A percentile compares a stretch with the other conserved stretches of the same genome.
phyloP scores from a whole-genome alignment of 805 yeast species.

The Tetrapisispora namnaoensis region DNA sequence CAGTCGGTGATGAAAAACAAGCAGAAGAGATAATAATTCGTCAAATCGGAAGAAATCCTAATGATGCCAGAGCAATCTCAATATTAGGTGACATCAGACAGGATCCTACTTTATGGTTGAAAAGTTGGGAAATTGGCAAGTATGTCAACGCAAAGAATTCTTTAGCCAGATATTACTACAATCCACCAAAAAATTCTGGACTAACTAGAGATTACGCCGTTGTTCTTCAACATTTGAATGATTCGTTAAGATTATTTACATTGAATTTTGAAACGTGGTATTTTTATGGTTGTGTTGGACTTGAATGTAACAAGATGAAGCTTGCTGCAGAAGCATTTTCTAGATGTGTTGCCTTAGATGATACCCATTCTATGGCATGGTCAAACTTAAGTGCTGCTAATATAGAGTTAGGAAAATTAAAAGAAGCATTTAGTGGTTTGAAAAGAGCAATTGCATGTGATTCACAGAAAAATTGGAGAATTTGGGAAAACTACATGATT shows the following conservation, averaged over 20 bases:
- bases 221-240: slow-evolving; percentile 62
- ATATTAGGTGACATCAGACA: slow-evolving; percentile 77
- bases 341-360: slow-evolving; percentile 80
- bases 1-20: slow-evolving; percentile 60
- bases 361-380: slow-evolving; percentile 77
- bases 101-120: slow-evolving; percentile 68
- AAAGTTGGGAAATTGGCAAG: slow-evolving; percentile 78
- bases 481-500: slow-evolving; percentile 78
- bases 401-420: slow-evolving; percentile 49
- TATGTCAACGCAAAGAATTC: slow-evolving; percentile 83
- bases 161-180: slow-evolving; percentile 60
- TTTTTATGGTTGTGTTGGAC: slow-evolving; percentile 82
- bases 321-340: slow-evolving; percentile 88
- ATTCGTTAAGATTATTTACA: slow-evolving; percentile 65
- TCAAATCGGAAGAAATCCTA: slow-evolving; percentile 47
- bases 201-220: slow-evolving; percentile 38
- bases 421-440: slow-evolving; percentile 79
- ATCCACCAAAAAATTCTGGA: slow-evolving; percentile 51
- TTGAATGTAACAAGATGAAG: slow-evolving; percentile 60
- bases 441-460: slow-evolving; percentile 69
- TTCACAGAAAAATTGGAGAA: slow-evolving; percentile 70
- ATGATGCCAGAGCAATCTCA: slow-evolving; percentile 75
- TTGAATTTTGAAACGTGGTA: slow-evolving; percentile 77
- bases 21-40: slow-evolving; percentile 52
- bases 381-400: slow-evolving; percentile 80